A percentile compares a stretch with the other conserved stretches of the same genome.
These are phyloP conservation scores for Sclerotinia borealis DNA, from an alignment of 2,329 filamentous ascomycete species.

Conservation along the genomic window DNA sequence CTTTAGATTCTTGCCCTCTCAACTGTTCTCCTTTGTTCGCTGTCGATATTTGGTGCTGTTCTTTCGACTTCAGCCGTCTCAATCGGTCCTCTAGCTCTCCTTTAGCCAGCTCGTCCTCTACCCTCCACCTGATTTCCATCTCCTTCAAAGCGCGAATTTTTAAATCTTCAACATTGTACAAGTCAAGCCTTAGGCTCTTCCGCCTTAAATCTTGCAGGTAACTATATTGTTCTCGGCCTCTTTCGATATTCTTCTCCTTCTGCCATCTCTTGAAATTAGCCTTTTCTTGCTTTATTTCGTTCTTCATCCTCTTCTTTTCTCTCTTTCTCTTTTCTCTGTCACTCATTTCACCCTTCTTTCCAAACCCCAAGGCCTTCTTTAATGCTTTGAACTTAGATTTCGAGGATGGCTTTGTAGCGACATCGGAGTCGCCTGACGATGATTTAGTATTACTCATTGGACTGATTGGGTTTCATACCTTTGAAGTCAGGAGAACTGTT, in stretches of 20 bases:
- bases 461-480: neutral
- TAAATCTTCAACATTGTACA: no score
- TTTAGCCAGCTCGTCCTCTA: neutral
- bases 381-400: neutral
- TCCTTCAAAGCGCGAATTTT: accelerated
- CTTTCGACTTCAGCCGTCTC: neutral
- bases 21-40: no score
- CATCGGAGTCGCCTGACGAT: neutral
- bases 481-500: neutral
- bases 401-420: neutral
- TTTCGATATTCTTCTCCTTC: neutral
- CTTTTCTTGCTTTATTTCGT: neutral
- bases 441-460: neutral
- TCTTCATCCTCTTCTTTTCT: neutral
- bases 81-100: neutral
- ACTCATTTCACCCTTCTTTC: neutral
- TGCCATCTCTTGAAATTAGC: no score
- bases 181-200: no score
- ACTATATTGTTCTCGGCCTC: no score
- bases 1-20: neutral
- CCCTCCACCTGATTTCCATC: no score
- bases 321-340: neutral
- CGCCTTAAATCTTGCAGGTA: no score
- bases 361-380: no score
- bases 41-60: neutral